Conservation (phyloP, 164 flowering plant species). For the Tetracentron sinense region DNA sequence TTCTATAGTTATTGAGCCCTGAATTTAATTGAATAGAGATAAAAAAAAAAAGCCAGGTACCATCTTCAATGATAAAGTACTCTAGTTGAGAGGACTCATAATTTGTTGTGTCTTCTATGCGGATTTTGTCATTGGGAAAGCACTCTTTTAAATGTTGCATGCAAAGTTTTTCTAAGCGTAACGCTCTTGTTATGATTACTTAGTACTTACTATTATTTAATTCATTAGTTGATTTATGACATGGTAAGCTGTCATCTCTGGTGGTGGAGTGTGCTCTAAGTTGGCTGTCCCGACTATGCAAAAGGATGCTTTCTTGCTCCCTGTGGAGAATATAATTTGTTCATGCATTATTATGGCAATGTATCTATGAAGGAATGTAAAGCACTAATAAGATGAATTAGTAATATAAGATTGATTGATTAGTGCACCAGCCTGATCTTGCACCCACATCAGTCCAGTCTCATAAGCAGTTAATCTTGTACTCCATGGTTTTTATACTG, state of each 20-base stretch:
- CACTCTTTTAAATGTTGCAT: neutral
- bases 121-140: neutral
- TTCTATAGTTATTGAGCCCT: neutral
- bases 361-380: neutral
- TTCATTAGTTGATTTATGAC: neutral
- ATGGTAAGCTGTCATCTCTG: neutral
- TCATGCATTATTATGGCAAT: neutral
- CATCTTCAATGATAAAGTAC: too few species aligned
- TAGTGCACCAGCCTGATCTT: neutral
- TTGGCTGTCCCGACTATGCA: neutral
- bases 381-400: too few species aligned
- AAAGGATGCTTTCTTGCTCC: neutral
- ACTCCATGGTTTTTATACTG: neutral
- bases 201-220: too few species aligned
- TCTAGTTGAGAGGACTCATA: too few species aligned
- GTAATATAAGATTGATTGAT: neutral
- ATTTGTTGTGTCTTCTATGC: too few species aligned
- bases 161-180: neutral
- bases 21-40: too few species aligned
- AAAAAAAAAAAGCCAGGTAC: too few species aligned
- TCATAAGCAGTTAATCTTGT: neutral
- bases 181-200: neutral
- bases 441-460: neutral
- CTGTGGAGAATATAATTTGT: neutral
- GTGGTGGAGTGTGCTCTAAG: neutral